These are phyloP conservation scores for Phialophora verrucosa DNA, from an alignment of 2,329 filamentous ascomycete species.

Conservation along the genomic window DNA sequence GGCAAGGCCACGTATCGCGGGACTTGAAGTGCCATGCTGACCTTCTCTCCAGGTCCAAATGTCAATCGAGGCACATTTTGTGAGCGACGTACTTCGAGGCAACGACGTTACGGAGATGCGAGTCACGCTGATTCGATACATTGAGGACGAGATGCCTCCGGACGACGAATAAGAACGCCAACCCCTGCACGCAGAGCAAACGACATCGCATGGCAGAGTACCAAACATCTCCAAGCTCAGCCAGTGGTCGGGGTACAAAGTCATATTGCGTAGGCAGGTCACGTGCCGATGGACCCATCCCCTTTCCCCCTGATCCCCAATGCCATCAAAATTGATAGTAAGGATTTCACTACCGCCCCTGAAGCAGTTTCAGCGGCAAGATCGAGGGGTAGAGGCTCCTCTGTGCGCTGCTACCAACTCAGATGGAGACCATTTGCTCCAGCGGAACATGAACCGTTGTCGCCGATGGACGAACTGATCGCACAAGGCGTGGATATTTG, in stretches of 20 bases:
- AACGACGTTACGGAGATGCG: constrained; percentile 98
- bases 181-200: not conserved
- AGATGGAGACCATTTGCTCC: not conserved
- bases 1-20: constrained; percentile 60
- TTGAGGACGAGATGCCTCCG: constrained; percentile 95
- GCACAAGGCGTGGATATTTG: constrained; percentile 7
- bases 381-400: constrained; percentile 1
- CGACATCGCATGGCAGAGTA: not conserved
- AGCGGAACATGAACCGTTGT: constrained; percentile 2
- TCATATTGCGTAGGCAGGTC: not conserved
- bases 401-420: not conserved
- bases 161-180: constrained; percentile 77
- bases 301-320: constrained; percentile 3
- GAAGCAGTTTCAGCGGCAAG: constrained; percentile 30
- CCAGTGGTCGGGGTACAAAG: not conserved
- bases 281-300: constrained; percentile 15
- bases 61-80: constrained; percentile 96
- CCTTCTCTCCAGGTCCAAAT: constrained; percentile 72
- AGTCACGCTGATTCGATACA: constrained; percentile 87
- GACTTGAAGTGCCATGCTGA: constrained; percentile 24
- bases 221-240: not conserved
- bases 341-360: constrained; percentile 27
- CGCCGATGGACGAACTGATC: not conserved
- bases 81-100: constrained; percentile 88
- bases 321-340: constrained; percentile 7